A percentile compares a stretch with the other conserved stretches of the same genome.
Evolutionary conservation across 1,284 basidiomycete genomes (phyloP).

Genomic region (Ganoderma leucocontextum): DNA sequence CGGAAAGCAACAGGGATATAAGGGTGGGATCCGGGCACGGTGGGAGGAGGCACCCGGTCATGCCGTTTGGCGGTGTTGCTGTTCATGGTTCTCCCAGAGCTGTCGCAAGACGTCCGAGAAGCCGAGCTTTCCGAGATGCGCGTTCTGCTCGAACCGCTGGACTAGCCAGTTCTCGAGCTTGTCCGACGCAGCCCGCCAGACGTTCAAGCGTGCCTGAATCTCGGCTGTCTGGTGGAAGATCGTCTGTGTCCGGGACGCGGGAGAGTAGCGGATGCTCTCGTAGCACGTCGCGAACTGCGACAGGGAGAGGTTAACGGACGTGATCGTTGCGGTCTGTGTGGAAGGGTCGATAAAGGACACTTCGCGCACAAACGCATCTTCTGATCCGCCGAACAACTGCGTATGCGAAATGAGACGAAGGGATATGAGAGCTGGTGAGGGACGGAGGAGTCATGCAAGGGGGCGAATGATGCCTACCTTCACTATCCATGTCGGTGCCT

Average conservation of each 20-base stretch:
- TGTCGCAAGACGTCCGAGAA: conserved; percentile 87
- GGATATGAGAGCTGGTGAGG: not conserved
- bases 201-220: conserved; percentile 79
- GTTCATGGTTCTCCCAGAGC: conserved; percentile 70
- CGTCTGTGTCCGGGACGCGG: conserved; percentile 68
- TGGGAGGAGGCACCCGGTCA: conserved; percentile 23
- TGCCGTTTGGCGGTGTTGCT: conserved; percentile 41
- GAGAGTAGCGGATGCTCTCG: conserved; percentile 89
- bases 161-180: conserved; percentile 85
- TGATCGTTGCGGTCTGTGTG: conserved; percentile 81
- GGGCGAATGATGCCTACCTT: conserved; percentile 60
- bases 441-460: conserved; percentile 11
- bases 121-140: conserved; percentile 83
- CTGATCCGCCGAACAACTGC: conserved; percentile 87
- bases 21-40: not conserved
- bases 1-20: not conserved
- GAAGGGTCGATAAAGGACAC: conserved; percentile 91
- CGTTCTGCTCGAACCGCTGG: conserved; percentile 89
- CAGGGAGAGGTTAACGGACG: conserved; percentile 89
- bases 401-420: not conserved
- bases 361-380: conserved; percentile 94
- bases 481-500: conserved; percentile 84
- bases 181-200: conserved; percentile 83
- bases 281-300: conserved; percentile 91
- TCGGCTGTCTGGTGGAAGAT: conserved; percentile 84